Conservation (phyloP, 139 green algal species). For the Yamagishiella unicocca region DNA sequence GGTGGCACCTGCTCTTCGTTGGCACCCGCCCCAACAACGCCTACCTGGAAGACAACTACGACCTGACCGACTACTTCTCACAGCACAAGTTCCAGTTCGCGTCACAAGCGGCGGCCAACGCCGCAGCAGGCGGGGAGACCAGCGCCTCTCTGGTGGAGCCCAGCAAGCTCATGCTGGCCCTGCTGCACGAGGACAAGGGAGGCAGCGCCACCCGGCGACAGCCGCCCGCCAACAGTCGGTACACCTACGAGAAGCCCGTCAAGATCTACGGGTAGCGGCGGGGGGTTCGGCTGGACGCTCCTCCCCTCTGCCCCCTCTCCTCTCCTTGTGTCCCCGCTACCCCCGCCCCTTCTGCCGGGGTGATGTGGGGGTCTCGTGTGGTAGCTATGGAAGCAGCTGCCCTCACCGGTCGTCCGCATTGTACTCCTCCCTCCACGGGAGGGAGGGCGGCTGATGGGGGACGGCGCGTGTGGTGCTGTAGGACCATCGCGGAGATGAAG, state of each 20-base stretch:
- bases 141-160: neutral
- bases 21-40: conserved; percentile 26
- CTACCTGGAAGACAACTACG: neutral
- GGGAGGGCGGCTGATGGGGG: too few species aligned
- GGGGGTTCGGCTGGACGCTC: too few species aligned
- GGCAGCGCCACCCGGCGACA: conserved; percentile 33
- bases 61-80: conserved; percentile 4
- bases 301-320: too few species aligned
- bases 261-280: conserved; percentile 72
- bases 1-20: conserved; percentile 86
- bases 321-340: too few species aligned
- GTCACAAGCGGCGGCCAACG: neutral
- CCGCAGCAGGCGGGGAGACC: conserved; percentile 25
- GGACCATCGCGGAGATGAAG: too few species aligned
- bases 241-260: conserved; percentile 74
- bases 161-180: conserved; percentile 74
- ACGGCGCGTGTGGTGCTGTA: too few species aligned
- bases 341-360: too few species aligned
- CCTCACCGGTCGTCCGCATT: too few species aligned
- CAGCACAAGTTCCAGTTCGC: neutral
- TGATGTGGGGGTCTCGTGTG: too few species aligned
- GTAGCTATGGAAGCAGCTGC: too few species aligned
- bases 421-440: too few species aligned
- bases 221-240: conserved; percentile 18
- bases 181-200: conserved; percentile 83